These are phyloP conservation scores for Nitzschia sp. DNA, from an alignment of 108 stramenopile genomes.

Conservation along the genomic window DNA sequence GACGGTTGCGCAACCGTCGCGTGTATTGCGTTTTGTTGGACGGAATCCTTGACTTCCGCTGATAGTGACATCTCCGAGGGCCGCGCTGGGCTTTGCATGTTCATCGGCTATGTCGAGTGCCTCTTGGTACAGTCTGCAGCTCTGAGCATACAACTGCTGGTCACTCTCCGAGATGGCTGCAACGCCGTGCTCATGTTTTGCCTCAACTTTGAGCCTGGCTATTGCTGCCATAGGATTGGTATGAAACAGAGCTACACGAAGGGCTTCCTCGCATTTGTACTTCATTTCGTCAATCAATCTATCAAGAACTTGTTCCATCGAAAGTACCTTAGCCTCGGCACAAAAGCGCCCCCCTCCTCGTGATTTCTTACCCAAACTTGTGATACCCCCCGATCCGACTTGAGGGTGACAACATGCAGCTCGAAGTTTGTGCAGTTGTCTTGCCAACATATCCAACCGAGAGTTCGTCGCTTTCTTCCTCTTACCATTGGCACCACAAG, in stretches of 20 bases:
- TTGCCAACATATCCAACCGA: conserved; percentile 35
- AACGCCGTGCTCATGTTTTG: conserved; percentile 8
- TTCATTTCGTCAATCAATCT: conserved; percentile 65
- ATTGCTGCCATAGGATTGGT: conserved; percentile 64
- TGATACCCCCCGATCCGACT: conserved; percentile 62
- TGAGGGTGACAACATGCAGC: conserved; percentile 82
- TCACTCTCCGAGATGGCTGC: conserved; percentile 33
- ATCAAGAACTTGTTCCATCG: conserved; percentile 64
- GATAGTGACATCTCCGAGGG: conserved; percentile 46
- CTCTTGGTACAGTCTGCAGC: conserved; percentile 46
- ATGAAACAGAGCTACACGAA: conserved; percentile 54
- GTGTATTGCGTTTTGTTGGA: conserved; percentile 11
- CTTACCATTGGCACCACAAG: no score
- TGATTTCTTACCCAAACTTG: conserved; percentile 7
- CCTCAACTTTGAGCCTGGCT: conserved; percentile 53
- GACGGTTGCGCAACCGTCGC: conserved; percentile 31
- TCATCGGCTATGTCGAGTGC: conserved; percentile 42
- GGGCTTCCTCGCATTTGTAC: conserved; percentile 61
- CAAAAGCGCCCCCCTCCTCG: background rate
- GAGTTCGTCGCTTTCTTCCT: conserved; percentile 22
- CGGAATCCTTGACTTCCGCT: conserved; percentile 49
- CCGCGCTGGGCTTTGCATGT: conserved; percentile 45
- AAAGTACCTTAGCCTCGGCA: conserved; percentile 29
- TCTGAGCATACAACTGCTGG: conserved; percentile 27
- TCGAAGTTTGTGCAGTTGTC: conserved; percentile 46